Conservation (phyloP, 352 stramenopile species). For the Globisporangium middletonii region DNA sequence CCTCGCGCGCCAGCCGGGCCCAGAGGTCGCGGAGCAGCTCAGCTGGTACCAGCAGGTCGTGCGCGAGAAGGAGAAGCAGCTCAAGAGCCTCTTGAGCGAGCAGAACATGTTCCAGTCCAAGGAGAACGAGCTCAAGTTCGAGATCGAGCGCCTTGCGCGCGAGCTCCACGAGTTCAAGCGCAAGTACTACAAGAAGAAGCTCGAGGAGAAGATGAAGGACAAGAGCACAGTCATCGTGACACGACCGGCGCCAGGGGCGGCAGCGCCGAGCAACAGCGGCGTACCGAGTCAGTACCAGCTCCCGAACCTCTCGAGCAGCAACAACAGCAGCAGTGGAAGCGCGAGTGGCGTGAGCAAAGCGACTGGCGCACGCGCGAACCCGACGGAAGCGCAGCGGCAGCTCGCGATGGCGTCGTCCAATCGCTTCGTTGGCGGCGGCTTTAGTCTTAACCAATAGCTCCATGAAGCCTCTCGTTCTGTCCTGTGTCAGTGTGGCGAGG, state of each 20-base stretch:
- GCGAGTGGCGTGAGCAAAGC: background rate
- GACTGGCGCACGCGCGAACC: conserved; percentile 19
- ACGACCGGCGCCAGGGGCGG: conserved; percentile 8
- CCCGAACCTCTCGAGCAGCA: conserved; percentile 32
- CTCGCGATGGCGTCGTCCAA: conserved; percentile 81
- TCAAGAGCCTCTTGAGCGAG: conserved; percentile 95
- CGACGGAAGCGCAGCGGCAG: conserved; percentile 77
- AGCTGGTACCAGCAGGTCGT: conserved; percentile 94
- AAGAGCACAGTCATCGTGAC: conserved; percentile 33
- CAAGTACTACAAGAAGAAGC: conserved; percentile 94
- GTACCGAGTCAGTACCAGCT: conserved; percentile 20
- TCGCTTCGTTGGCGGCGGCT: conserved; percentile 90
- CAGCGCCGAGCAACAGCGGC: background rate
- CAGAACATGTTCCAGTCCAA: conserved; percentile 96
- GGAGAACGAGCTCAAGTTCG: conserved; percentile 94
- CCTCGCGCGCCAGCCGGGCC: conserved; percentile 89
- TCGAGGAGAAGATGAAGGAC: conserved; percentile 80
- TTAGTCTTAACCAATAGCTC: conserved; percentile 88
- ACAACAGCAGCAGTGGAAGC: conserved; percentile 11
- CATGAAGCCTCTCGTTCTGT: background rate
- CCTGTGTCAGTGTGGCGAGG: background rate
- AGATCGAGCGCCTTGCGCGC: conserved; percentile 89
- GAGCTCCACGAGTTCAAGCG: conserved; percentile 94
- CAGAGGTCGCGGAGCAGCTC: conserved; percentile 94
- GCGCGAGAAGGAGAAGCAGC: conserved; percentile 95